Percentiles rank a stretch among this genome's conserved stretches.
These are phyloP conservation scores for Prunus armeniaca DNA, from an alignment of 306 rosid species.

Conservation along the genomic window DNA sequence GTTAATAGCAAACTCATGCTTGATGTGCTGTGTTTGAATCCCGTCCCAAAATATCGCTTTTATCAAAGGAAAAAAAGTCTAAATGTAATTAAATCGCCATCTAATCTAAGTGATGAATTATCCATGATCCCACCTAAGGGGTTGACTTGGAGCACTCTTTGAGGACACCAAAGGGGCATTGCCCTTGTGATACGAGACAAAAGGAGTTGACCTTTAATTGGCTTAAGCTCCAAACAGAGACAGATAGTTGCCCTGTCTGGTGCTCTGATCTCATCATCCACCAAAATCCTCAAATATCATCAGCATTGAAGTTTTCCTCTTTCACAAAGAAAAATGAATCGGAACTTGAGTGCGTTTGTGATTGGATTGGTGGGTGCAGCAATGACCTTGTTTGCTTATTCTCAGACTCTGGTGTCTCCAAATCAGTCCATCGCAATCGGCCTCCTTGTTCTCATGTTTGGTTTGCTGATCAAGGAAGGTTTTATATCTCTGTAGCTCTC, in stretches of 20 bases:
- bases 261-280: background rate
- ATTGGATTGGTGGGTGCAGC: conserved; percentile 76
- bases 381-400: conserved; percentile 59
- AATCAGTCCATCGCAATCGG: conserved; percentile 59
- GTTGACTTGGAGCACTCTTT: conserved; percentile 14
- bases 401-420: conserved; percentile 59
- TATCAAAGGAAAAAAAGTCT: too few relatives aligned
- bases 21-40: too few relatives aligned
- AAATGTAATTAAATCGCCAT: background rate
- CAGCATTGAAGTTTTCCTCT: background rate
- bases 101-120: background rate
- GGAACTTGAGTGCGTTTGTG: conserved; percentile 41
- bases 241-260: too few relatives aligned
- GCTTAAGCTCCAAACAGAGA: background rate
- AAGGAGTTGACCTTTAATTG: conserved; percentile 15
- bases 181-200: background rate
- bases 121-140: background rate
- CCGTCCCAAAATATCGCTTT: too few relatives aligned
- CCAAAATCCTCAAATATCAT: background rate
- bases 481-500: conserved; percentile 42
- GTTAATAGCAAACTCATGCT: too few relatives aligned
- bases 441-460: conserved; percentile 66
- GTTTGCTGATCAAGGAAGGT: conserved; percentile 77
- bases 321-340: conserved; percentile 40
- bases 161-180: conserved; percentile 9